phyloP scores from a whole-genome alignment of 257 asterid genomes.

The Solanum ossicruentum region DNA sequence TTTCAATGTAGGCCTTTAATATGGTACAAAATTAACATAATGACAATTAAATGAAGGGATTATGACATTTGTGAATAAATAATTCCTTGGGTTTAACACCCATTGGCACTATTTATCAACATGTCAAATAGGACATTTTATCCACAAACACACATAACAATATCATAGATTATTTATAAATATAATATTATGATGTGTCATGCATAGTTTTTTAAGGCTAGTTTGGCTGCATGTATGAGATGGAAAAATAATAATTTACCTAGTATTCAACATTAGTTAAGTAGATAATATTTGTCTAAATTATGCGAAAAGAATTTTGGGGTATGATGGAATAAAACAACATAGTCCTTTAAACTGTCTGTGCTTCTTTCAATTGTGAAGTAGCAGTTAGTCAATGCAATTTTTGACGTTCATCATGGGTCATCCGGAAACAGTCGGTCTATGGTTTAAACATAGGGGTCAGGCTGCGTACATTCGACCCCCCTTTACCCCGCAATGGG shows the following conservation, averaged over 20 bases:
- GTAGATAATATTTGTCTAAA: not conserved
- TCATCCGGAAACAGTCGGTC: too few species aligned
- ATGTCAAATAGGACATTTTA: not conserved
- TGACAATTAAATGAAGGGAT: not conserved
- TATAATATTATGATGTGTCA: not conserved
- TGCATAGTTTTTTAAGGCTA: not conserved
- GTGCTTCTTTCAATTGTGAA: too few species aligned
- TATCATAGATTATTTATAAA: not conserved
- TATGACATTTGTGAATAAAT: not conserved
- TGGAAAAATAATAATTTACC: not conserved
- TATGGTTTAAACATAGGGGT: too few species aligned
- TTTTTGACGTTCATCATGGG: too few species aligned
- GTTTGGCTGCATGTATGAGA: not conserved
- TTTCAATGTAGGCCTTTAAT: not conserved
- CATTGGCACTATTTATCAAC: not conserved
- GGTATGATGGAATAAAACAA: too few species aligned
- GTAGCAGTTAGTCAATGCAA: too few species aligned
- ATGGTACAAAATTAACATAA: not conserved
- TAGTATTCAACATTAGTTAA: not conserved
- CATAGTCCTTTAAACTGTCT: too few species aligned
- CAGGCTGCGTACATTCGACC: too few species aligned
- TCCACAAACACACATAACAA: not conserved
- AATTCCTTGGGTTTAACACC: not conserved
- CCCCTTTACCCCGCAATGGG: too few species aligned
- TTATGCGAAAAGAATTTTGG: too few species aligned